Base-by-base conservation (phyloP, 306 rosid species). In the Ammopiptanthus mongolicus region DNA sequence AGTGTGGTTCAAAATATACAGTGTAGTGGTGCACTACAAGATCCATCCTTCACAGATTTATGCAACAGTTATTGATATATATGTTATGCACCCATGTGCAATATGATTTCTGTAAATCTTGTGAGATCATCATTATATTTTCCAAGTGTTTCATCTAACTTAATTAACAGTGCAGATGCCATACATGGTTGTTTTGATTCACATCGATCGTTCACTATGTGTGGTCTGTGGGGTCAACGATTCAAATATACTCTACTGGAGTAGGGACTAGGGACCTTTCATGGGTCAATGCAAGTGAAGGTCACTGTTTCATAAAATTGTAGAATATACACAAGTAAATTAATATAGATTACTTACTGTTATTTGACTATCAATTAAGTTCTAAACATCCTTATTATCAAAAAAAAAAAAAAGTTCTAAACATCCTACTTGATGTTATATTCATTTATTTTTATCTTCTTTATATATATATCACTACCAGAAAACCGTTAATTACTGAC, bases 11-110 rank as follows among this genome's bases (percentile, higher is more conserved):
- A n/a, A n/a, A n/a, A n/a, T n/a, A n/a, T n/a, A n/a, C 19, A 21
- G 68, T 17, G 28, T 8, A 5, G 23, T 19, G 11, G 22, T 15
- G 67, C 57, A 58, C 50, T 53, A 7, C 37, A 71, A 36, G 51
- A 34, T 36, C 64, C 64, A 42, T 44, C 47, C 42, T 41, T 73
- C 8, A 73, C 34, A 25, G 77, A 42, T 73, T 72, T 73, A 60
- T 29, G 68, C 67, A 73, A 71, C 65, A 1, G 28, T 48, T 29
- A 25, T 25, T n/a, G n/a, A 25, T 25, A 1, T 2, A 75, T 42
- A 31, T 69, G 81, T 73, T 73, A 51, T 51, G 78, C 71, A 44
- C 42, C 77, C 84, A 80, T 82, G 81, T 80, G 87, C 65, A 55
- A 8, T 36, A 4, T 64, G 53, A 71, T 71, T 55, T 21, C 74